Evolutionary conservation across 495 filamentous ascomycete genomes (phyloP).

Genomic region (Penicillium egyptiacum): DNA sequence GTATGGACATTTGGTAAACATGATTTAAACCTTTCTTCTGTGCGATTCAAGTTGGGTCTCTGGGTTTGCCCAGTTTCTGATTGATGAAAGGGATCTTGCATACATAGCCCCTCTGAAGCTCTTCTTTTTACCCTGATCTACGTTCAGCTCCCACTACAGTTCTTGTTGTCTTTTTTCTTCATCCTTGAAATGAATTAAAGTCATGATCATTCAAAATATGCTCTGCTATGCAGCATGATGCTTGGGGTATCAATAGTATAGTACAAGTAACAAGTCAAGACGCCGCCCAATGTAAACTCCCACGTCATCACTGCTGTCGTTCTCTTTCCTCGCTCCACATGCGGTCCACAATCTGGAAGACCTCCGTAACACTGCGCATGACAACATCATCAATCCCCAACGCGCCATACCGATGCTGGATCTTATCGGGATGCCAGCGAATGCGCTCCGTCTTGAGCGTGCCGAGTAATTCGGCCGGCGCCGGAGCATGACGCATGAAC

Average conservation of each 20-base stretch:
- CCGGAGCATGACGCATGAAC: constrained; percentile 60
- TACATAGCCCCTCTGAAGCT: constrained; percentile 27
- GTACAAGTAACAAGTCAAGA: background rate
- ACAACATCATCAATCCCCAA: constrained; percentile 62
- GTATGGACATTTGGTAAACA: constrained; percentile 6
- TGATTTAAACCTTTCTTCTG: background rate
- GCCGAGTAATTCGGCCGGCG: constrained; percentile 44
- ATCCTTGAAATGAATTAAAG: constrained; percentile 30
- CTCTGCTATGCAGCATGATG: constrained; percentile 4
- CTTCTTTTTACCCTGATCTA: constrained; percentile 10
- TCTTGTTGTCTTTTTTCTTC: constrained; percentile 17
- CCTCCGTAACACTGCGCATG: constrained; percentile 78
- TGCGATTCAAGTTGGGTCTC: constrained; percentile 4
- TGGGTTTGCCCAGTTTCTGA: constrained; percentile 10
- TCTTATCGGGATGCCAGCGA: constrained; percentile 97
- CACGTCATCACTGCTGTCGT: constrained; percentile 20
- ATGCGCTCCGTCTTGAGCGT: constrained; percentile 83
- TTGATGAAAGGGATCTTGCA: constrained; percentile 31
- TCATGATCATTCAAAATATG: constrained; percentile 21
- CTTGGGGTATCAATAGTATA: constrained; percentile 7
- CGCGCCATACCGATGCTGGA: constrained; percentile 82
- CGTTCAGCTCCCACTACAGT: background rate
- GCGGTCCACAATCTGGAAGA: constrained; percentile 87
- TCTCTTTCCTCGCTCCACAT: constrained; percentile 65
- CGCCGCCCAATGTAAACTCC: background rate